These are phyloP conservation scores for Noccaea bulbosa DNA, from an alignment of 345 rosid species.

Conservation along the genomic window DNA sequence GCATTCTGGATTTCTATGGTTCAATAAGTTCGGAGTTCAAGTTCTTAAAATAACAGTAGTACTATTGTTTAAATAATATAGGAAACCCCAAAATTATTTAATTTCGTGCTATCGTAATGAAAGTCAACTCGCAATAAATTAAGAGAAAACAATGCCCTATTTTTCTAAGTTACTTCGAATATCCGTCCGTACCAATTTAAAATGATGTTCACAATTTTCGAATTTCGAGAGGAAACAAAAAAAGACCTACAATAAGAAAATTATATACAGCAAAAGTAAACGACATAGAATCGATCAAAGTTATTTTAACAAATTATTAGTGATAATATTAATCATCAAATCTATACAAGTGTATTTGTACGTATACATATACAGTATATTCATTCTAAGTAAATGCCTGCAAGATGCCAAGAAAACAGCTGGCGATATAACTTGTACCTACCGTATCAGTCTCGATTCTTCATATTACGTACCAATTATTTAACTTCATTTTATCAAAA, in stretches of 20 bases:
- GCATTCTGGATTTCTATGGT: background rate
- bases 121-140: constrained; percentile 16
- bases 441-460: constrained; percentile 28
- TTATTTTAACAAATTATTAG: background rate
- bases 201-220: background rate
- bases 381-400: constrained; percentile 10
- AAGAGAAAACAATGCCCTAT: background rate
- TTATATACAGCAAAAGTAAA: background rate
- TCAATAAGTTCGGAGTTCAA: background rate
- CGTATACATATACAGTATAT: no score
- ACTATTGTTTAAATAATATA: no score
- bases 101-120: background rate
- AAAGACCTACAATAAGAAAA: background rate
- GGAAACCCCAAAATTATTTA: background rate
- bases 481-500: background rate
- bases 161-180: constrained; percentile 9
- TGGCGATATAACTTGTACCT: constrained; percentile 31
- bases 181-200: constrained; percentile 13
- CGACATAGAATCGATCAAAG: background rate
- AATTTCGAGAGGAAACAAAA: background rate
- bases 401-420: constrained; percentile 29
- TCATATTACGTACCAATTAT: constrained; percentile 13
- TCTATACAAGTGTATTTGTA: background rate
- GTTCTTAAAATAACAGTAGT: no score
- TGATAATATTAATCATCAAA: background rate